Evolutionary conservation across 495 filamentous ascomycete species (phyloP).

Genomic region (Podospora australis): DNA sequence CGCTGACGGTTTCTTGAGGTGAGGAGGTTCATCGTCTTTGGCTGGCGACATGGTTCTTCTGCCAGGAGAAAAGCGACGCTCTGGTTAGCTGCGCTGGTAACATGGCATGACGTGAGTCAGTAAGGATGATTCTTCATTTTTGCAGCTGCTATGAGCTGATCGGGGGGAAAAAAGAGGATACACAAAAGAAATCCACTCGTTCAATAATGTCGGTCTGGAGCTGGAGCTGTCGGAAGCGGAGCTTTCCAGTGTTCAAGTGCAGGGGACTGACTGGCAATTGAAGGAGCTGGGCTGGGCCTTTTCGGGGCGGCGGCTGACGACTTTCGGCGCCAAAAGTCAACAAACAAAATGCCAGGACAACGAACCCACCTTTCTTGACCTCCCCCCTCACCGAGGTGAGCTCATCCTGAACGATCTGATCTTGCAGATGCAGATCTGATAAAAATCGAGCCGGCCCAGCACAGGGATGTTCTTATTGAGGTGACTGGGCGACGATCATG

Average conservation of each 20-base stretch:
- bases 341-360: constrained; percentile 18
- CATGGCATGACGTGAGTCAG: constrained; percentile 9
- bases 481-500: no score
- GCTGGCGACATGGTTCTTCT: constrained; percentile 24
- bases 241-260: constrained; percentile 3
- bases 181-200: constrained; percentile 5
- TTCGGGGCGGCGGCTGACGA: constrained; percentile 4
- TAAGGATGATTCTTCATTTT: neutral
- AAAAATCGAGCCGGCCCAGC: neutral
- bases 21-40: constrained; percentile 17
- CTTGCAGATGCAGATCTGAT: neutral
- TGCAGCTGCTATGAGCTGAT: no score
- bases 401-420: constrained; percentile 13
- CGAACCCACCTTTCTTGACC: constrained; percentile 5
- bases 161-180: neutral
- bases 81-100: constrained; percentile 13
- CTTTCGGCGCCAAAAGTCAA: constrained; percentile 15
- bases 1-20: constrained; percentile 8
- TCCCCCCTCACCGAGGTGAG: constrained; percentile 21
- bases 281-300: constrained; percentile 10
- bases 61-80: neutral
- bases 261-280: no score
- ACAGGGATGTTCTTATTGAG: no score
- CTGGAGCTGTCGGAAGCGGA: neutral
- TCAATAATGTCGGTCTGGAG: no score